Base-by-base conservation (phyloP, 2,329 filamentous ascomycete species). In the Chrysoporthe deuterocubensis region DNA sequence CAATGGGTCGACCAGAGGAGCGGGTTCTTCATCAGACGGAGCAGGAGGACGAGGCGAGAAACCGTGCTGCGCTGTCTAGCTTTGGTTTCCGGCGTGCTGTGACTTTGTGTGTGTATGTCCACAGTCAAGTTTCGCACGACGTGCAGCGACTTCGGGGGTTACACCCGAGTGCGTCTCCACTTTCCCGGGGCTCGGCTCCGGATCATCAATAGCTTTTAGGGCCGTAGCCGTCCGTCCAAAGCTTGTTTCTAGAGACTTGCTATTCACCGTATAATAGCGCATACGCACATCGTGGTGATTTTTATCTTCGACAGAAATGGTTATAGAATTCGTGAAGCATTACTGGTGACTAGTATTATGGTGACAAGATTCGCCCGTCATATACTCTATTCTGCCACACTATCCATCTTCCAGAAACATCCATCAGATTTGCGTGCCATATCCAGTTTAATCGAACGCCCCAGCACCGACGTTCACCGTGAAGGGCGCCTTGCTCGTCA, bases 401-500 rank as follows among this genome's bases (percentile, higher is more conserved):
- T 48, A 18, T 16, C 21, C 50, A 54, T 54, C 50, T 54, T 54
- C 50, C 13, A 34, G 48, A 32, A 4, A 32, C 16, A 48, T 3
- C 13, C 21, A 11, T 52, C 48, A 52, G 11, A 21, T 48, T 7
- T 46, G 5, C 13, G 8, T 44, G 1, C 13, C 14, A 26, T 11
- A 34, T 9, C 43, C 32, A 34, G 26, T 48, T 37, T 21, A 48
- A 18, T n/a, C 40, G 11, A 65, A 65, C 1, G 63, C 63, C 0
- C 63, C 63, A 21, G 57, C 18, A 7, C 63, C 63, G 13, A 65
- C 18, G 54, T 76, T 73, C 8, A 74, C 75, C 2, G 76, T 78
- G 40, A 85, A 84, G 0, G 81, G 75, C 18, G 63, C 74, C 3
- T 75, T 80, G n/a, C 78, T 78, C 9, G 74, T 80, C 71, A 92